A percentile compares a stretch with the other conserved stretches of the same genome.
These are phyloP conservation scores for Lentinula boryana DNA, from an alignment of 768 basidiomycete species.

Conservation along the genomic window DNA sequence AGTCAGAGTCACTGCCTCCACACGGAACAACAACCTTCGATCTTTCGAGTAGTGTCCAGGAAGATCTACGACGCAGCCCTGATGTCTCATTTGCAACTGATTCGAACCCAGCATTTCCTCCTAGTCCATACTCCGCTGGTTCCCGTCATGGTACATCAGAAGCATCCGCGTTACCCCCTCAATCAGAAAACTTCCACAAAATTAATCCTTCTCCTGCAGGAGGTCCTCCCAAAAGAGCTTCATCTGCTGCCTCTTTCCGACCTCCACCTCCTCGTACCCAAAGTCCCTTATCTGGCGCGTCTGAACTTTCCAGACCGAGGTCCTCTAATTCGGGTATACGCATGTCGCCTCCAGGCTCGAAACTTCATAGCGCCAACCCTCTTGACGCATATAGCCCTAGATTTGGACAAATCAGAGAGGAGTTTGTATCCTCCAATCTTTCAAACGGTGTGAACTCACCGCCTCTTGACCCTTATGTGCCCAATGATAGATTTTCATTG, in stretches of 20 bases:
- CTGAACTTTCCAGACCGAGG: slow-evolving; percentile 1
- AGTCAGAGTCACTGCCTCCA: neutral
- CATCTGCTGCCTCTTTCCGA: slow-evolving; percentile 2
- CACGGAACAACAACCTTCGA: neutral
- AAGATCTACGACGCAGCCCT: neutral
- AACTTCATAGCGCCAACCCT: neutral
- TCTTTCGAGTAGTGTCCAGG: neutral
- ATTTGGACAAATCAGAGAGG: neutral
- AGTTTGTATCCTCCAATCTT: neutral
- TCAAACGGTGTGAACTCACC: neutral
- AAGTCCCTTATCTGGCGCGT: neutral
- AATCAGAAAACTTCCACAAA: neutral
- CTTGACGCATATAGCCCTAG: neutral
- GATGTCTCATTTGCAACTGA: neutral
- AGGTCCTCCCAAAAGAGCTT: slow-evolving; percentile 4
- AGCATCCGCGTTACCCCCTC: neutral
- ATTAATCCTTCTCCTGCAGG: neutral
- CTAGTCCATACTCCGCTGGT: neutral
- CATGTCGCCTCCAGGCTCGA: neutral
- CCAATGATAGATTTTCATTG: neutral
- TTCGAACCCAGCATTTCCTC: neutral
- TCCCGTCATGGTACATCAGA: neutral
- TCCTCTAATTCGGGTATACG: slow-evolving; percentile 5
- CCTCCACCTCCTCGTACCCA: neutral
- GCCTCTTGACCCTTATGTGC: neutral